Evolutionary conservation across 176 grass and related monocot genomes (phyloP), one percentile per base, ranked within the genome.

Genomic region (Carex cristatella): DNA sequence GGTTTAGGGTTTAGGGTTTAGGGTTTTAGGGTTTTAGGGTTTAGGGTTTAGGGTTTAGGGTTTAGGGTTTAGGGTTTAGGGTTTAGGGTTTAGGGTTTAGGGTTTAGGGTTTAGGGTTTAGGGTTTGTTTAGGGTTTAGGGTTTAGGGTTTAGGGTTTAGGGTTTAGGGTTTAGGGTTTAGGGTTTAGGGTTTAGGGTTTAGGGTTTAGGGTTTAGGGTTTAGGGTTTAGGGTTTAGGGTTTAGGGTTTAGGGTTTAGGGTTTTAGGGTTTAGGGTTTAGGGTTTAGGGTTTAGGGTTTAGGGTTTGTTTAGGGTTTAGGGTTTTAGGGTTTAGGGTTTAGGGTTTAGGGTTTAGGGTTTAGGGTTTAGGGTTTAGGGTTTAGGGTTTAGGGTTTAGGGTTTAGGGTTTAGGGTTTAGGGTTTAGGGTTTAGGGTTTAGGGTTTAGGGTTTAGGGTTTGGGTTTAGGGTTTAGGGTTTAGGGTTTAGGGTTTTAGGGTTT

Each of bases 271-370:
- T 35, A 40, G 67, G 67, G 28, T 33, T 33, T 71, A 37, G 23
- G 31, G 67, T 33, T 71, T 71, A 71, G 67, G 67, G 67, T 71
- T 71, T 40, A 71, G 67, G 67, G 67, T 71, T 71, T 71, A 71
- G 67, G 67, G 67, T 71, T 71, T 71, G 68, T 72, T 72, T 72
- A 72, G 68, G 68, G 68, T 72, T 72, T 72, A 72, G 68, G 68
- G 68, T 42, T 72, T 71, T 2, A 40, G 67, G 67, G 67, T 71
- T 71, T 71, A 71, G 67, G 67, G 67, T 71, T 71, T 71, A 71
- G 68, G 68, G 68, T 72, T 72, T 72, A 72, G 68, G 68, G 68
- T 72, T 72, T 48, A 48, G 44, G 68, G 68, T 72, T 72, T 38
- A 38, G 68, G 68, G 23, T 72, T 37, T 72, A 72, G 68, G 68